phyloP scores from a whole-genome alignment of 179 eudicot genomes.

The Camellia oleifera region DNA sequence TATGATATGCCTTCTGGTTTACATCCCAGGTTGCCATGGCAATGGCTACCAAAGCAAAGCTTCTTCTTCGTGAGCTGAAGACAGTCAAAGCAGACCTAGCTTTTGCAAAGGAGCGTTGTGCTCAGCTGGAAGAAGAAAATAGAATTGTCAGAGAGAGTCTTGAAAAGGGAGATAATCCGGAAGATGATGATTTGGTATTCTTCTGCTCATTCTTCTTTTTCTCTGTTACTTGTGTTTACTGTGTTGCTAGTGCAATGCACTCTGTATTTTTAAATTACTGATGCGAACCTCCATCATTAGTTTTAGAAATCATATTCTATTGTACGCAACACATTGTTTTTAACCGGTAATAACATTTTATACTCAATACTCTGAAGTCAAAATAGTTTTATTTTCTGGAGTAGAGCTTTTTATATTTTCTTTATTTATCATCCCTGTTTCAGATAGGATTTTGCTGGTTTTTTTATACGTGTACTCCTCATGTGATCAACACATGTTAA shows the following conservation, averaged over 20 bases:
- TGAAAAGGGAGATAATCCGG: conserved; percentile 64
- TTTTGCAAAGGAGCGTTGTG: conserved; percentile 89
- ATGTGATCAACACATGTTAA: too few species aligned
- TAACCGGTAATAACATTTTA: not conserved
- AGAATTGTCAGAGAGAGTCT: conserved; percentile 59
- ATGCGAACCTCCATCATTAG: not conserved
- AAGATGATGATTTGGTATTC: conserved; percentile 84
- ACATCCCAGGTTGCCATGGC: conserved; percentile 82
- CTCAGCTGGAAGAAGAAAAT: conserved; percentile 92
- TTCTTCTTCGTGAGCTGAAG: conserved; percentile 85
- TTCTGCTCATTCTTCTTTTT: not conserved
- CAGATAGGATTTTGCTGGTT: not conserved
- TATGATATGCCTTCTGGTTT: conserved; percentile 17
- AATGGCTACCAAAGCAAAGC: conserved; percentile 91
- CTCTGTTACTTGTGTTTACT: not conserved
- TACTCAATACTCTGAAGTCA: not conserved
- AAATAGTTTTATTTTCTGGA: not conserved
- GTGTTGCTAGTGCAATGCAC: not conserved
- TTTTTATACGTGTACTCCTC: not conserved
- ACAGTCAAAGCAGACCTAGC: conserved; percentile 88
- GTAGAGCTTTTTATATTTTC: not conserved
- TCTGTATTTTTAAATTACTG: not conserved
- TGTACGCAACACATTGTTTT: too few species aligned
- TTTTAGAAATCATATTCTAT: too few species aligned
- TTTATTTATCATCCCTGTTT: not conserved